Percentiles rank a stretch among this genome's conserved stretches.
phyloP scores from a whole-genome alignment of 345 rosid genomes.

The Heritiera littoralis region DNA sequence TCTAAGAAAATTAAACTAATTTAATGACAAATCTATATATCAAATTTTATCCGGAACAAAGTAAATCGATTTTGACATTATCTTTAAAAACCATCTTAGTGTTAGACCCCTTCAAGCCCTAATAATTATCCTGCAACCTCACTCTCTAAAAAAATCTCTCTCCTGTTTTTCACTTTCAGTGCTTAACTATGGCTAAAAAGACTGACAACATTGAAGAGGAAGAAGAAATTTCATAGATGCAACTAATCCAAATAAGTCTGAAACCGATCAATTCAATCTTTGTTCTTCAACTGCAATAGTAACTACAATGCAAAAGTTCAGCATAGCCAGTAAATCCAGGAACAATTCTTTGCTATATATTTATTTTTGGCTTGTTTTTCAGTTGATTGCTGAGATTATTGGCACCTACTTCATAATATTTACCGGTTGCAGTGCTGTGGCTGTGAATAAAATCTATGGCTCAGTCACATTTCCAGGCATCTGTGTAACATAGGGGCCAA shows the following conservation, averaged over 20 bases:
- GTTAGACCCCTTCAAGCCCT: background rate
- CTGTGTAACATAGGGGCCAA: constrained; percentile 66
- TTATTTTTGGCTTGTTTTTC: background rate
- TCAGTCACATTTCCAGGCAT: constrained; percentile 64
- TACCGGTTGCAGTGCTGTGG: constrained; percentile 73
- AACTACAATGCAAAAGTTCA: constrained; percentile 29
- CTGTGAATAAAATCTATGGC: constrained; percentile 62
- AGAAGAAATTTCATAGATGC: background rate
- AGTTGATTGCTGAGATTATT: constrained; percentile 66
- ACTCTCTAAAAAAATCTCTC: background rate
- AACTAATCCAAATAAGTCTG: background rate
- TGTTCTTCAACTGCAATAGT: constrained; percentile 28
- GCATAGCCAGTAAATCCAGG: background rate
- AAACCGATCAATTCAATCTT: background rate
- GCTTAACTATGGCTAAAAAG: background rate
- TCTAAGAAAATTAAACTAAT: too few relatives aligned
- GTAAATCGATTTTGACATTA: background rate
- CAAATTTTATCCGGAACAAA: background rate
- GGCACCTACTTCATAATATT: constrained; percentile 76
- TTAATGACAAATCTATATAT: background rate
- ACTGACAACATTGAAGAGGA: background rate
- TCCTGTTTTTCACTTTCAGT: background rate
- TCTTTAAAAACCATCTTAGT: background rate
- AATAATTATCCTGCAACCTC: background rate
- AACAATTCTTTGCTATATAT: background rate